Percentiles rank a stretch among this genome's conserved stretches.
Evolutionary conservation across 1,284 basidiomycete genomes (phyloP).

Genomic region (Lignosus rhinocerotis): DNA sequence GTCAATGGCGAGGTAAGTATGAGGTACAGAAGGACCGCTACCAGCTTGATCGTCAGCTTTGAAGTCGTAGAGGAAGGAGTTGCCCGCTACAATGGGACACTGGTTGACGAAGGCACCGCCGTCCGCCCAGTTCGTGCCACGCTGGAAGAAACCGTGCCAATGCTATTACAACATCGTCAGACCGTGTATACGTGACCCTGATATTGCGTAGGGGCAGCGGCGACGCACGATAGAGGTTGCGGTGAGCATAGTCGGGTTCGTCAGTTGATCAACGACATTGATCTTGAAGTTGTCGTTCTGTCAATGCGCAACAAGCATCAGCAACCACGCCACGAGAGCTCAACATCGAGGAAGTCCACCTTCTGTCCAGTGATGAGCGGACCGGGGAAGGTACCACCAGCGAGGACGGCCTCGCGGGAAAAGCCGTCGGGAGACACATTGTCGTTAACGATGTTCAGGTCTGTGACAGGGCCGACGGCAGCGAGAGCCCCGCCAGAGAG

Average conservation of each 20-base stretch:
- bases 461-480: constrained; percentile 25
- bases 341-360: constrained; percentile 23
- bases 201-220: constrained; percentile 10
- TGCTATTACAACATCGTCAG: constrained; percentile 30
- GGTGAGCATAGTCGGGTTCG: constrained; percentile 34
- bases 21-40: background rate
- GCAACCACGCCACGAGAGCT: constrained; percentile 30
- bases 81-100: constrained; percentile 49
- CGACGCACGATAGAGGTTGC: constrained; percentile 36
- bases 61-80: constrained; percentile 44
- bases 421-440: constrained; percentile 29
- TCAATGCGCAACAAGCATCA: background rate
- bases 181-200: constrained; percentile 12
- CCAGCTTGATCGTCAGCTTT: constrained; percentile 34
- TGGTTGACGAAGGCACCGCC: constrained; percentile 36
- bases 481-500: constrained; percentile 6
- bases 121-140: constrained; percentile 31
- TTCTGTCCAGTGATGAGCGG: constrained; percentile 31
- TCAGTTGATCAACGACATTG: constrained; percentile 37
- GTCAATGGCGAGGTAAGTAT: background rate
- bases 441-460: constrained; percentile 28
- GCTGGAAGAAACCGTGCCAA: constrained; percentile 37
- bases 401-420: constrained; percentile 29
- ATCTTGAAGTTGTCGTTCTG: constrained; percentile 32
- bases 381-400: constrained; percentile 31